Base-by-base conservation (phyloP, 2,329 filamentous ascomycete genomes). In the Aspergillus novoparasiticus region DNA sequence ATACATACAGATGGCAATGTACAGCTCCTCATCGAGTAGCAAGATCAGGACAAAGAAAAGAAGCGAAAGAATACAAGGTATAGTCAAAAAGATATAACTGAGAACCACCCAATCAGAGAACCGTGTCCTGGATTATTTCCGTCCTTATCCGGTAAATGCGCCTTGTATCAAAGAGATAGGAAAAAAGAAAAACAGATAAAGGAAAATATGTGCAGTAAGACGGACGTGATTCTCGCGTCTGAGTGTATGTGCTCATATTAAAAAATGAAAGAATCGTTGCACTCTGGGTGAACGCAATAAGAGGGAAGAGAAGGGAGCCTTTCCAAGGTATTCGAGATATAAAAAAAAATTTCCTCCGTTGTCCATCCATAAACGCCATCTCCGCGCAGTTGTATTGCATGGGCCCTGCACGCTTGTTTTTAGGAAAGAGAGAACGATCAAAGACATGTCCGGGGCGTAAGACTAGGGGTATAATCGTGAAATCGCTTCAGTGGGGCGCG, bases 251-350 rank as follows among this genome's bases (percentile, higher is more conserved):
- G 51, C 51, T 55, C 30, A 26, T 21, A 39, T 39, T 28, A 28
- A 23, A 8, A 12, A 36, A 26, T 36, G 51, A 54, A 21, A 4
- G 32, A 36, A 14, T 19, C 21, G 16, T 54, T 51, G 46, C 46
- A 51, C 26, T 30, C 16, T 51, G 30, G 46, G 14, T 30, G 46
- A 36, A 54, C 36, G 51, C 30, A 16, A 36, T 10, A 43, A 46
- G 39, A 30, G 43, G 36, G 32, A 53, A 57, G 30, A 57, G 39
- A 59, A 39, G n/a, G 34, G 59, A 28, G 45, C 51, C 51, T 55
- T 39, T 55, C 16, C 32, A 55, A 55, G 32, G n/a, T 16, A 6
- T 39, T 36, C 5, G 34, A 45, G 41, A 41, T 21, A 23, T 56
- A 34, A 34, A 36, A 23, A 39, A 21, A 51, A 30, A 30, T 9